phyloP scores from a whole-genome alignment of 768 basidiomycete genomes.

The Boletus edulis region DNA sequence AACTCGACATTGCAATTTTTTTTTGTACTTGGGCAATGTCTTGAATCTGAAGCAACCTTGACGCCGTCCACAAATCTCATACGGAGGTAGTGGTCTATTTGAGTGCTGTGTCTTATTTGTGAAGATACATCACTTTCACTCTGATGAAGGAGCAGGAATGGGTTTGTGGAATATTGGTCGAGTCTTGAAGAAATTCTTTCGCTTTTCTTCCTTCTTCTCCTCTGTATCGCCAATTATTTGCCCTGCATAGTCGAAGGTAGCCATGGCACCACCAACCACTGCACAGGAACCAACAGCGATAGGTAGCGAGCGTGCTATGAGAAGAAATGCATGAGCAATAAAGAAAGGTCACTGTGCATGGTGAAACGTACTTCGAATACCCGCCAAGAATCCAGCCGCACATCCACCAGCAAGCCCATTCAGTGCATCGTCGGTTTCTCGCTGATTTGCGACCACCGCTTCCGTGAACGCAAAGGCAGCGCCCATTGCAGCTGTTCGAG shows the following conservation, averaged over 20 bases:
- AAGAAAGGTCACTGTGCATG: background rate
- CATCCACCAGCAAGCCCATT: slow-evolving; percentile 88
- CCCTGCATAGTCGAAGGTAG: slow-evolving; percentile 79
- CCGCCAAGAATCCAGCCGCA: slow-evolving; percentile 90
- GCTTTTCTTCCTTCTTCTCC: slow-evolving; percentile 60
- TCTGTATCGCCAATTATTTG: slow-evolving; percentile 49
- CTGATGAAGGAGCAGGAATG: slow-evolving; percentile 14
- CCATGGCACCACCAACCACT: slow-evolving; percentile 75
- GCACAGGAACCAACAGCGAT: slow-evolving; percentile 78
- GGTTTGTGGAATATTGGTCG: slow-evolving; percentile 38
- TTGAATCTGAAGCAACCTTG: slow-evolving; percentile 1
- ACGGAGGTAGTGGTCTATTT: slow-evolving; percentile 12
- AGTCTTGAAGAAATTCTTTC: slow-evolving; percentile 84
- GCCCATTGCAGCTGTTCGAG: slow-evolving; percentile 76
- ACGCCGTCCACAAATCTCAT: background rate
- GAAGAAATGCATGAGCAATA: slow-evolving; percentile 11
- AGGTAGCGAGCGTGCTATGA: slow-evolving; percentile 77
- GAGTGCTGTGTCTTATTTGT: background rate
- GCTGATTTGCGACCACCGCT: slow-evolving; percentile 74
- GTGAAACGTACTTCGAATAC: slow-evolving; percentile 62
- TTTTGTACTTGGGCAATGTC: slow-evolving; percentile 3
- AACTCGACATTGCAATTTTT: background rate
- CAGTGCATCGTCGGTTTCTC: slow-evolving; percentile 73
- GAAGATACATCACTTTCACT: slow-evolving; percentile 16
- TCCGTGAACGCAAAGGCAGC: slow-evolving; percentile 84